Base-by-base conservation (phyloP, 2,329 filamentous ascomycete species). In the Magnaporthiopsis poae region DNA sequence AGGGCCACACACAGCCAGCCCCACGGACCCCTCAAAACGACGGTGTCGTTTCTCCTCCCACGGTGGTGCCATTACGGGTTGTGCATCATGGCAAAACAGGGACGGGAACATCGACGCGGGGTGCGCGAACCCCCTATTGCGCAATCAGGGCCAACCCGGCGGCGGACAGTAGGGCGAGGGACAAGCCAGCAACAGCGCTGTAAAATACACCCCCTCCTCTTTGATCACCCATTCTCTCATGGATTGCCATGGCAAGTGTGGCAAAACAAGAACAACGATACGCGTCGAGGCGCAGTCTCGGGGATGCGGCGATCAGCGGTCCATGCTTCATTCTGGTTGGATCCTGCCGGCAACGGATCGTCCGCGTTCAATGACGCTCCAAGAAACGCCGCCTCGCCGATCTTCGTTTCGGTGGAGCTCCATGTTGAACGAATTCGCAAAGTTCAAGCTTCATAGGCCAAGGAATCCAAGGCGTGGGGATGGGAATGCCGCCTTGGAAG, bases 331-430 rank as follows among this genome's bases (percentile, higher is more conserved):
- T 18, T 21, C 39, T 7, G 39, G 39, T 52, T 52, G 39, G 39
- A 18, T 8, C 3, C 33, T 59, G 7, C 33, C n/a, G 15, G 46
- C 18, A 65, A 65, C 35, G 31, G 52, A 60, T 65, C 63, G 56
- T 36, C 63, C 27, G 63, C 63, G 35, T 31, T 31, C 63, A 65
- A 65, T 65, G 63, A 65, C 52, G 63, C 56, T 60, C 39, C 39
- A 52, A 21, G 39, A 18, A 52, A 52, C 39, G 15, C 3, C 1
- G 39, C 39, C 39, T 52, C 39, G 39, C 39, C 15, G 39, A 21
- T 52, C 39, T 12, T 35, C 31, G 39, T 52, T 52, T 52, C 39
- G 39, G 39, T 21, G 18, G 39, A 52, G 39, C 39, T 52, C 39
- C 39, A 21, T 52, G 39, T 21, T 52, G 18, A 52, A 18, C 31